Evolutionary conservation across 345 rosid genomes (phyloP).

Genomic region (Nasturtium officinale): DNA sequence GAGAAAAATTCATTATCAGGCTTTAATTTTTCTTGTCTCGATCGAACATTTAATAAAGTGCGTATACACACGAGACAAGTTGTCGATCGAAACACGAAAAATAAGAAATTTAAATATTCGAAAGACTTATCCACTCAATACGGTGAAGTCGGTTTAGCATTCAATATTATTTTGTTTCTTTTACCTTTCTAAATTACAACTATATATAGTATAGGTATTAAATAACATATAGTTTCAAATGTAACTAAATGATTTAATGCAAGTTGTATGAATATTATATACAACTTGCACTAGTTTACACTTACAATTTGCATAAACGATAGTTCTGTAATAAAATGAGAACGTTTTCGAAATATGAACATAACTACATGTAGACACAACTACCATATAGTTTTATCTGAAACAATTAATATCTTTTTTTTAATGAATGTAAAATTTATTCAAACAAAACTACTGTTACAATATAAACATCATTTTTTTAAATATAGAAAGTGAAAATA

Average conservation of each 20-base stretch:
- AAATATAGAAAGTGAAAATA: too few relatives aligned
- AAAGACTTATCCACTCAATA: constrained; percentile 17
- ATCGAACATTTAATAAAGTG: neutral
- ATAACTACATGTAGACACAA: too few relatives aligned
- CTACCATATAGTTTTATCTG: neutral
- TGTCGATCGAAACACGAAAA: neutral
- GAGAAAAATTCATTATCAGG: neutral
- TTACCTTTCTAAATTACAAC: neutral
- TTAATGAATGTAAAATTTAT: too few relatives aligned
- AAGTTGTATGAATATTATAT: neutral
- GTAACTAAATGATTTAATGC: neutral
- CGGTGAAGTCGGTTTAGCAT: neutral
- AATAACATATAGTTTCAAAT: neutral
- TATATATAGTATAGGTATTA: neutral
- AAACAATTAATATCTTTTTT: too few relatives aligned
- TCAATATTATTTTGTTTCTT: neutral
- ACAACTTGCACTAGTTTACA: neutral
- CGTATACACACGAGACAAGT: neutral
- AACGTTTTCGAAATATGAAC: neutral
- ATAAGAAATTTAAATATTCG: neutral
- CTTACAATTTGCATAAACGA: neutral
- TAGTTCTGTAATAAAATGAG: neutral
- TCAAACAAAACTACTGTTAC: too few relatives aligned
- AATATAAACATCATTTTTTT: too few relatives aligned
- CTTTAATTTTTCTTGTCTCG: constrained; percentile 5